phyloP scores from a whole-genome alignment of 2,329 filamentous ascomycete genomes.

The Epichloe baconii region DNA sequence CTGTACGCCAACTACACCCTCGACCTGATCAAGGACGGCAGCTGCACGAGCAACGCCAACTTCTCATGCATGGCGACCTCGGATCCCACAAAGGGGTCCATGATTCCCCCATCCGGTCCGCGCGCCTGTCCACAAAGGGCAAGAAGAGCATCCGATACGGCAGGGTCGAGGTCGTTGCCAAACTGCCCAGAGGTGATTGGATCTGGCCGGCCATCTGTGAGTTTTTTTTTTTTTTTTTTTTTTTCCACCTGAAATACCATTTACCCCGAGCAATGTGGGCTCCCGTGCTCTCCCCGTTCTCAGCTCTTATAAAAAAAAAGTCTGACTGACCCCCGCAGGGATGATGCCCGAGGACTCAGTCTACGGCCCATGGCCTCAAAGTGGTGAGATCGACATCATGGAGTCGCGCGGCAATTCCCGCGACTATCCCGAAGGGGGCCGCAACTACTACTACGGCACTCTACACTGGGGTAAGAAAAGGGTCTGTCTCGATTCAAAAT shows the following conservation, averaged over 20 bases:
- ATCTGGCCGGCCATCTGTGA: constrained; percentile 35
- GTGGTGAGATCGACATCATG: constrained; percentile 41
- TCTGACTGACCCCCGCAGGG: constrained; percentile 11
- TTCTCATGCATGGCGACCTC: constrained; percentile 25
- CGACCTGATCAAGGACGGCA: constrained; percentile 28
- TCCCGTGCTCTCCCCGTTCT: too few species aligned
- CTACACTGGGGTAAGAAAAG: constrained; percentile 31
- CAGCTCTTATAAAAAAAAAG: too few species aligned
- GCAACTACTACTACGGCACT: constrained; percentile 28
- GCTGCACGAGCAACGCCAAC: constrained; percentile 26
- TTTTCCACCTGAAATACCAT: too few species aligned
- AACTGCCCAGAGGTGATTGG: constrained; percentile 40
- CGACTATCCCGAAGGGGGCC: constrained; percentile 29
- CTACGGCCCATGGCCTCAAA: constrained; percentile 37
- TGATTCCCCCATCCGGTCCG: constrained; percentile 36
- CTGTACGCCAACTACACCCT: constrained; percentile 28
- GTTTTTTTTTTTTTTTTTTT: neutral
- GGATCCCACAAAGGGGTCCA: constrained; percentile 28
- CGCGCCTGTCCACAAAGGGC: constrained; percentile 27
- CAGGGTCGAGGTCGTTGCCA: constrained; percentile 38
- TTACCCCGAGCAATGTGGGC: too few species aligned
- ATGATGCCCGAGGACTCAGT: constrained; percentile 35
- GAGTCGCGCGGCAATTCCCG: constrained; percentile 28
- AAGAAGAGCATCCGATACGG: constrained; percentile 11
- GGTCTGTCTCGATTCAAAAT: too few species aligned